Conservation (phyloP, 2,329 filamentous ascomycete species). For the Colletotrichum sp. region DNA sequence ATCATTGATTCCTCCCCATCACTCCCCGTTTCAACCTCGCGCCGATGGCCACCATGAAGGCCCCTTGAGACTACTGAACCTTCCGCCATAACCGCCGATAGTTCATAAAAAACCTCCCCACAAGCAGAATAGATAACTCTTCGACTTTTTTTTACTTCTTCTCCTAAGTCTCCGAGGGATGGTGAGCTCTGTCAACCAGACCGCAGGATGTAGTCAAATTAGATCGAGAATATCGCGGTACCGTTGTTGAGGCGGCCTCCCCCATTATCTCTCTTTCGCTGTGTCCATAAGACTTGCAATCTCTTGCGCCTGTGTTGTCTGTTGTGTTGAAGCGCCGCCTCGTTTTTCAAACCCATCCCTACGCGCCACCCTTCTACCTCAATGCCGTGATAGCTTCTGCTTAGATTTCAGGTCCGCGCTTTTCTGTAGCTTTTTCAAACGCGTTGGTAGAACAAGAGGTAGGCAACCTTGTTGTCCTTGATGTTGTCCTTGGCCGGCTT, state of each 20-base stretch:
- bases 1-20: not conserved
- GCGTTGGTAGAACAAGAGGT: slow-evolving; percentile 93
- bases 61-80: not conserved
- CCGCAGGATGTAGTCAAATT: slow-evolving; percentile 8
- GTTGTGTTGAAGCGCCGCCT: not conserved
- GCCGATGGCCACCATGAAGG: not conserved
- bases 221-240: slow-evolving; percentile 3
- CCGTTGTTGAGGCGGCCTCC: not conserved
- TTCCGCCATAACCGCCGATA: not conserved
- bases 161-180: not conserved
- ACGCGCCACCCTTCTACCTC: not conserved
- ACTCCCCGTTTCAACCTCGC: not conserved
- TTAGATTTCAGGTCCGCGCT: not conserved
- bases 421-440: slow-evolving; percentile 48
- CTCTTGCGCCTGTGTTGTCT: not conserved
- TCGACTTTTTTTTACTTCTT: not conserved
- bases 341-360: not conserved
- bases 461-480: slow-evolving; percentile 96
- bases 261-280: not conserved
- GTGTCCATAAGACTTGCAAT: not conserved
- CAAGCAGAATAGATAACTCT: slow-evolving; percentile 5
- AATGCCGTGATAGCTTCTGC: not conserved
- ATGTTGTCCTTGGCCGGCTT: slow-evolving; percentile 64
- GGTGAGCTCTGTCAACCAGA: not conserved
- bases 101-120: slow-evolving; percentile 8